Conservation (phyloP, 2,329 filamentous ascomycete species). For the Knufia petricola region DNA sequence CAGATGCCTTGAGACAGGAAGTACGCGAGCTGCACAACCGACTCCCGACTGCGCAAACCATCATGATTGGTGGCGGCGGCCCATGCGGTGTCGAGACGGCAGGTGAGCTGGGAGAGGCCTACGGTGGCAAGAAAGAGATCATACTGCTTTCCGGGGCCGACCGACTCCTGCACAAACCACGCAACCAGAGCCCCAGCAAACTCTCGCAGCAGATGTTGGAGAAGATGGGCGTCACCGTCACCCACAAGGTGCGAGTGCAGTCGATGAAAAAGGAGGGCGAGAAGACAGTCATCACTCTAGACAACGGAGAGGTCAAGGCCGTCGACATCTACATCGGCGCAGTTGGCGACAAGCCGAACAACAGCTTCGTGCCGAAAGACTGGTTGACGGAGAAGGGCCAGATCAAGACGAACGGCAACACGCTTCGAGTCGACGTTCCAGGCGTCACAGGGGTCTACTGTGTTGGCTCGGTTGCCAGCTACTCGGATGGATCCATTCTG, state of each 20-base stretch:
- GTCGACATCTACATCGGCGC: constrained; percentile 47
- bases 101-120: constrained; percentile 38
- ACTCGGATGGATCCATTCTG: constrained; percentile 20
- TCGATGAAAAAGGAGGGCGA: constrained; percentile 25
- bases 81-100: constrained; percentile 41
- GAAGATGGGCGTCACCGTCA: constrained; percentile 38
- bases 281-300: constrained; percentile 35
- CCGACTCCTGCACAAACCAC: constrained; percentile 35
- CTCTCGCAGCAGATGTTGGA: constrained; percentile 39
- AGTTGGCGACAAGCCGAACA: constrained; percentile 44
- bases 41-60: constrained; percentile 32
- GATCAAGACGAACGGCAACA: constrained; percentile 37
- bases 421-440: constrained; percentile 21
- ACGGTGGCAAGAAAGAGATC: constrained; percentile 28
- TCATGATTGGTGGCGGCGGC: constrained; percentile 42
- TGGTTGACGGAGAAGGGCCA: constrained; percentile 40
- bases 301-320: constrained; percentile 38
- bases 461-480: constrained; percentile 22
- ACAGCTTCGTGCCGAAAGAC: constrained; percentile 39
- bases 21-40: constrained; percentile 29
- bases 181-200: constrained; percentile 28
- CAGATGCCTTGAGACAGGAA: constrained; percentile 27
- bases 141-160: constrained; percentile 36
- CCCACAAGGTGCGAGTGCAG: constrained; percentile 28
- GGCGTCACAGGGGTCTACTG: constrained; percentile 21